These are phyloP conservation scores for Allium sativum DNA, from an alignment of 106 monocot genomes.

Conservation along the genomic window DNA sequence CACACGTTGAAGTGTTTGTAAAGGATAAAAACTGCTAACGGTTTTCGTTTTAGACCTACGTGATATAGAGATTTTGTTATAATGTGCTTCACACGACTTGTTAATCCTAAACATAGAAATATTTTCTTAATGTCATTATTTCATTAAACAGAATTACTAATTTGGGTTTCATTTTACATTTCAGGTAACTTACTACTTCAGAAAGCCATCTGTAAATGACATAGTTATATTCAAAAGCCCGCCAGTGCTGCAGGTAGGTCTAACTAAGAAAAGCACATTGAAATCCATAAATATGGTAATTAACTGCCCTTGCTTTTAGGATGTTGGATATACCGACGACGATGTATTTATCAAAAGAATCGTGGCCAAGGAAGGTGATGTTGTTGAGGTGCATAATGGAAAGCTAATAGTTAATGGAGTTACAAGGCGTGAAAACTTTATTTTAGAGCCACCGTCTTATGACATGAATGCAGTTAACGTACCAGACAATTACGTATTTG, in stretches of 20 bases:
- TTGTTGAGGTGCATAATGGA: conserved; percentile 92
- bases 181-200: conserved; percentile 97
- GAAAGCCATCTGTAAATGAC: conserved; percentile 92
- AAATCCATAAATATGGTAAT: not conserved
- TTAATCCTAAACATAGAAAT: no score
- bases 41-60: no score
- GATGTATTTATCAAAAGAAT: conserved; percentile 98
- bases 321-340: conserved; percentile 83
- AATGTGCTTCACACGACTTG: no score
- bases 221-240: conserved; percentile 99
- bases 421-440: conserved; percentile 66
- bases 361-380: conserved; percentile 86
- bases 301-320: conserved; percentile 28
- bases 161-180: conserved; percentile 6
- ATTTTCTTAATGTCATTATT: no score
- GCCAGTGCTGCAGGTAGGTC: conserved; percentile 75
- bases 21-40: no score
- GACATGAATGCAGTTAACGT: conserved; percentile 73
- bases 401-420: conserved; percentile 93
- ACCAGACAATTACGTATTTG: conserved; percentile 72
- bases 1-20: no score
- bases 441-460: conserved; percentile 86
- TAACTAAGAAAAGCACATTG: not conserved
- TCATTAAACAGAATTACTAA: not conserved
- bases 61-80: no score